Evolutionary conservation across 139 green algal genomes (phyloP), one percentile per base, ranked within the genome.

Genomic region (Auxenochlorella pyrenoidosa): DNA sequence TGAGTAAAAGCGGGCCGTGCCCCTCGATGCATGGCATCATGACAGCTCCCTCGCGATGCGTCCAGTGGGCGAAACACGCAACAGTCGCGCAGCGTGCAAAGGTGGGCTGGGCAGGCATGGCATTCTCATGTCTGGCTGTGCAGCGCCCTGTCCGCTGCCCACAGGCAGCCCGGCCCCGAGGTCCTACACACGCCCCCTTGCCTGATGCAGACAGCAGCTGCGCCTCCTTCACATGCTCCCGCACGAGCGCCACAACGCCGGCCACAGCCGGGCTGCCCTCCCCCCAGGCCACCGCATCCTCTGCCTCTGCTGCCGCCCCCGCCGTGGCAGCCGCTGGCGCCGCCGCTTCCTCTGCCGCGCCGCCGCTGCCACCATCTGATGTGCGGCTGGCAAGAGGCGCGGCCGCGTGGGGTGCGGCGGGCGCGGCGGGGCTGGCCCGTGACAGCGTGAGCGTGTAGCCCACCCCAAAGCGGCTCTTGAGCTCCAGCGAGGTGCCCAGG

Each of bases 381-480:
- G 30, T 21, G 15, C 1, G 8, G 10, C 24, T 13, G 24, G 41
- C 30, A 5, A 28, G 28, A 36, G 28, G 22, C 15, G 40, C 28
- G 1, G 41, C 30, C 30, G 43, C 36, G 58, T 3, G 38, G 40
- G 24, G 30, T 3, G 51, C 34, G 6, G n/a, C 8, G 8, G 19
- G 44, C 58, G 63, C 38, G 19, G 38, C 79, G 5, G 34, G 32
- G 80, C 43, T 43, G 40, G 34, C 36, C 15, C 47, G 70, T 36
- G 90, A 91, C 0, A 96, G 8, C 0, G 94, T 96, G 43, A 97
- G 92, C 19, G 92, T 96, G 90, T 97, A 97, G 22, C 95, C 95
- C 21, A 94, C 92, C 21, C 95, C 95, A 76, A 94, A 94, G 21
- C 71, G 54, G 4, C 84, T 59, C 82, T 98, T 97, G 0, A 98